phyloP scores from a whole-genome alignment of 2,329 filamentous ascomycete species.

The Xylaria sp. region DNA sequence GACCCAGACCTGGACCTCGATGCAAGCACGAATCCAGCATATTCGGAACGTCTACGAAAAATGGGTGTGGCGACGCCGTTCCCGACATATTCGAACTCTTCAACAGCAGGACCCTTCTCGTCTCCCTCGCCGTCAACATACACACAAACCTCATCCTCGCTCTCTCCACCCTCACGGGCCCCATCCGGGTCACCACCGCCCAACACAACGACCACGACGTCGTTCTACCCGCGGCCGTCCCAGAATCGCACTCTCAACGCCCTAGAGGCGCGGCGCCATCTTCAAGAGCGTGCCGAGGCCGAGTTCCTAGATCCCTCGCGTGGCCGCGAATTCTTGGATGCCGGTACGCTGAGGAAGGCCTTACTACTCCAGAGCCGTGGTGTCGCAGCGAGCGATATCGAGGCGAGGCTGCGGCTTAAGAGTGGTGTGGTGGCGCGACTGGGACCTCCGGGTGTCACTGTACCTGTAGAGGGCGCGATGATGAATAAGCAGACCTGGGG shows the following conservation, averaged over 20 bases:
- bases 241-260: slow-evolving; percentile 61
- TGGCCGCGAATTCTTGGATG: slow-evolving; percentile 60
- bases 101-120: slow-evolving; percentile 51
- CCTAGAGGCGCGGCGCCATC: slow-evolving; percentile 59
- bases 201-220: slow-evolving; percentile 28
- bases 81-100: slow-evolving; percentile 65
- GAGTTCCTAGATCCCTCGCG: slow-evolving; percentile 58
- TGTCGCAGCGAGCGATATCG: slow-evolving; percentile 55
- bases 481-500: slow-evolving; percentile 32
- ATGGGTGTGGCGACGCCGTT: slow-evolving; percentile 67
- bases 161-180: slow-evolving; percentile 18
- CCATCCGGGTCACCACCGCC: slow-evolving; percentile 29
- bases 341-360: slow-evolving; percentile 59
- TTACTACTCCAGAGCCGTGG: slow-evolving; percentile 59
- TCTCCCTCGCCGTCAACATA: slow-evolving; percentile 29
- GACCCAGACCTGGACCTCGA: slow-evolving; percentile 57
- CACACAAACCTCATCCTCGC: slow-evolving; percentile 37
- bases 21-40: slow-evolving; percentile 54
- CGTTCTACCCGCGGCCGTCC: slow-evolving; percentile 41
- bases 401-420: slow-evolving; percentile 58
- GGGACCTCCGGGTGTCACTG: slow-evolving; percentile 55
- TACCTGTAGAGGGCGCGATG: slow-evolving; percentile 47
- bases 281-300: slow-evolving; percentile 57
- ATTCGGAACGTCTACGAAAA: slow-evolving; percentile 62
- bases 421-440: slow-evolving; percentile 58